Conservation (phyloP, 1,284 basidiomycete genomes). For the Marasmius tenuissimus region DNA sequence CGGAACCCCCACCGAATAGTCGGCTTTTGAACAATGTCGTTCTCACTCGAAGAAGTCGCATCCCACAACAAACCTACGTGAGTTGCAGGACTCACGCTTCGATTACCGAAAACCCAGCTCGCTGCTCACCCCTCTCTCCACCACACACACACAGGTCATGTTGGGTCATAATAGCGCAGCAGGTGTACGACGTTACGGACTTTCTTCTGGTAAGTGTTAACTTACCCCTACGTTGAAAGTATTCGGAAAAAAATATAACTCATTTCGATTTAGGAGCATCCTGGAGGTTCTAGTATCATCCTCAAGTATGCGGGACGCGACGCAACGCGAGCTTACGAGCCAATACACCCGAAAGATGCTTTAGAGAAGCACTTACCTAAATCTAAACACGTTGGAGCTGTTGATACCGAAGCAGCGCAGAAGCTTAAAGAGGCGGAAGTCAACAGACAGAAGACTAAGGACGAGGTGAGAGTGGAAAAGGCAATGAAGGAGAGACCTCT, state of each 20-base stretch:
- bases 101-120: not conserved
- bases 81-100: not conserved
- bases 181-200: constrained; percentile 84
- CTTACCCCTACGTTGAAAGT: too few relatives aligned
- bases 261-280: constrained; percentile 61
- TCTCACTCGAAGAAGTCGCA: constrained; percentile 8
- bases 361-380: constrained; percentile 64
- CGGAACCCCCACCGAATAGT: too few relatives aligned
- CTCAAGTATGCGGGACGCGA: constrained; percentile 80
- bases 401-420: constrained; percentile 55
- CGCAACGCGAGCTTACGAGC: constrained; percentile 71
- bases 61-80: constrained; percentile 7
- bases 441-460: constrained; percentile 57
- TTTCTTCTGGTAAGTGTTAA: constrained; percentile 57
- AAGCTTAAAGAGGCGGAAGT: constrained; percentile 38
- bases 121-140: not conserved
- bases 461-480: constrained; percentile 68
- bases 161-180: constrained; percentile 83
- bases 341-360: constrained; percentile 73
- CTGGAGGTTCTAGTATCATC: constrained; percentile 79
- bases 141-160: constrained; percentile 5
- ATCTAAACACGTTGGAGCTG: constrained; percentile 69
- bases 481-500: constrained; percentile 64
- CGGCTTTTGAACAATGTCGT: not conserved
- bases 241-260: too few relatives aligned